Base-by-base conservation (phyloP, 192 early-diverging fungal species). In the Gonapodya sp. region DNA sequence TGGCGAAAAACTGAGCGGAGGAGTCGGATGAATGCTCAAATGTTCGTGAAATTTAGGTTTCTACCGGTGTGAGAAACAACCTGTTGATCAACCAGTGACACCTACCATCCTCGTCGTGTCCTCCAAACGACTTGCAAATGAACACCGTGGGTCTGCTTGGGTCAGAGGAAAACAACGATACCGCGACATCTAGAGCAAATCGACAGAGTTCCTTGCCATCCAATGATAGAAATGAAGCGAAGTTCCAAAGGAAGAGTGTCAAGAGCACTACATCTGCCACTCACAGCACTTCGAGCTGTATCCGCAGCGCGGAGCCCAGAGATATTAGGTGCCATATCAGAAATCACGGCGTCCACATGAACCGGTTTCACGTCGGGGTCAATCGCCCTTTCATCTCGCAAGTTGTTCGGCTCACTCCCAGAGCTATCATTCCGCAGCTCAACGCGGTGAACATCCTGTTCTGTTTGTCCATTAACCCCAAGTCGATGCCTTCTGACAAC, bases 341-440 rank as follows among this genome's bases (percentile, higher is more conserved):
- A 77, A 2, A 77, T 77, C 75, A 77, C 75, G 18, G 75, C 75
- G 75, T 77, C 31, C 8, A 77, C 75, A n/a, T n/a, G n/a, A n/a
- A n/a, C n/a, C n/a, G n/a, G n/a, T n/a, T n/a, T n/a, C n/a, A n/a
- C n/a, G n/a, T n/a, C n/a, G n/a, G n/a, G n/a, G n/a, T n/a, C n/a
- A n/a, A n/a, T n/a, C 8, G 24, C 46, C 46, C 46, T 24, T 24
- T 64, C 8, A 16, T 8, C 8, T 64, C 24, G 46, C 8, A 64
- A 24, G 46, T 64, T 64, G 46, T 64, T 64, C 46, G 8, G 8
- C 46, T 8, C 24, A 14, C 34, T 77, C 18, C 8, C 8, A 16
- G 18, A 16, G 46, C 46, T 24, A 16, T 64, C 24, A 8, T 8
- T 8, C 24, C 8, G 46, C 24, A 24, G 24, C 8, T 24, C 24